Conservation (phyloP, 768 basidiomycete species). For the Tephrocybe rancida region DNA sequence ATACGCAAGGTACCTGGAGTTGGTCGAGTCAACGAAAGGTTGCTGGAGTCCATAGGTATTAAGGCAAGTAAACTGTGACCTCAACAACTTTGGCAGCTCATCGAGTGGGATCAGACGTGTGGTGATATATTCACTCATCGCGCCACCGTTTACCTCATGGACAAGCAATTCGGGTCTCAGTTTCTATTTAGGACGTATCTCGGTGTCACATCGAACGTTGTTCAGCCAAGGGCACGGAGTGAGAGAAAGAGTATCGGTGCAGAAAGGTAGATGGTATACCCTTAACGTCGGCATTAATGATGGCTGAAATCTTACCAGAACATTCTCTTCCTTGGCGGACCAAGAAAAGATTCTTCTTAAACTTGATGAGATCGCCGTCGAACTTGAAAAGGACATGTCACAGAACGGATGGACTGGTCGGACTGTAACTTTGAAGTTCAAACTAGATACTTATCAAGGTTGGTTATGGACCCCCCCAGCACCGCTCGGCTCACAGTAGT, state of each 20-base stretch:
- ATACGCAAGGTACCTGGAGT: constrained; percentile 90
- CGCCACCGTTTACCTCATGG: constrained; percentile 75
- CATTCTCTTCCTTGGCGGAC: constrained; percentile 71
- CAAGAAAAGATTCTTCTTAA: constrained; percentile 70
- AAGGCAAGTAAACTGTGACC: constrained; percentile 48
- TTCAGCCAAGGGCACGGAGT: constrained; percentile 74
- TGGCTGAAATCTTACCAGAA: constrained; percentile 43
- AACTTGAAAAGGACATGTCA: constrained; percentile 81
- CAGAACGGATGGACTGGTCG: constrained; percentile 82
- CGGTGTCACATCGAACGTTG: constrained; percentile 84
- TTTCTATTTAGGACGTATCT: constrained; percentile 81
- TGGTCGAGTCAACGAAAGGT: constrained; percentile 87
- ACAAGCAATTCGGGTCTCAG: constrained; percentile 81
- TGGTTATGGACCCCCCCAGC: constrained; percentile 2
- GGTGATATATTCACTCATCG: constrained; percentile 86
- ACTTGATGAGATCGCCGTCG: constrained; percentile 78
- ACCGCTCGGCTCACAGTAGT: neutral
- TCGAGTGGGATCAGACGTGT: constrained; percentile 59
- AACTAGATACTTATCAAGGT: constrained; percentile 90
- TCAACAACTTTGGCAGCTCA: neutral
- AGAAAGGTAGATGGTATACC: constrained; percentile 67
- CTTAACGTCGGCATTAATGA: neutral
- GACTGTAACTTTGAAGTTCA: constrained; percentile 91
- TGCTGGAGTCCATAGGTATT: constrained; percentile 86
- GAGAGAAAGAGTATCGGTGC: constrained; percentile 92